These are phyloP conservation scores for Boletus subparvulus DNA, from an alignment of 768 basidiomycete genomes.

Conservation along the genomic window DNA sequence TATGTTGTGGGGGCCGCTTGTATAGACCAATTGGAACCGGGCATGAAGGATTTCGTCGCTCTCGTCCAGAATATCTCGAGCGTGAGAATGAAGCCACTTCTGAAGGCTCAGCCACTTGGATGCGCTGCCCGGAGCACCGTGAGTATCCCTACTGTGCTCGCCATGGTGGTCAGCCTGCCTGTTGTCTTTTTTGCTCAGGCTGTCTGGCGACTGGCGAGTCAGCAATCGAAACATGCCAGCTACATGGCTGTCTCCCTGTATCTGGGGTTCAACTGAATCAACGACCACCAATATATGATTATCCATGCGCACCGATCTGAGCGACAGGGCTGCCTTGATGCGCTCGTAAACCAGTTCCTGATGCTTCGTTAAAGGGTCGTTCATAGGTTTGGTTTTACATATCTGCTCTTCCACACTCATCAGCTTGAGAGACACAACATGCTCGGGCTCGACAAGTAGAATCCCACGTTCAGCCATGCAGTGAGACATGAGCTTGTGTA, in stretches of 20 bases:
- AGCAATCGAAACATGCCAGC: not conserved
- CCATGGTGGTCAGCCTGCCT: no score
- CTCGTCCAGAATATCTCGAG: constrained; percentile 21
- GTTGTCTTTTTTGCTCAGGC: no score
- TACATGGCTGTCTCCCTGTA: not conserved
- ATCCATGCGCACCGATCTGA: not conserved
- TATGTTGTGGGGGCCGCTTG: constrained; percentile 19
- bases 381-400: not conserved
- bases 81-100: constrained; percentile 12
- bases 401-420: constrained; percentile 38
- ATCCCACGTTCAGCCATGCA: constrained; percentile 40
- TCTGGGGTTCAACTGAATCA: not conserved
- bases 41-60: constrained; percentile 25
- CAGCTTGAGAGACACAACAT: constrained; percentile 47
- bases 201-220: no score
- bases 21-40: constrained; percentile 19
- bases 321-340: not conserved
- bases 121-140: not conserved
- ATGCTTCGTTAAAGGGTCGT: constrained; percentile 15
- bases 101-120: constrained; percentile 15
- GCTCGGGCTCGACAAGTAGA: constrained; percentile 48
- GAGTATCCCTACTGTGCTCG: no score
- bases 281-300: not conserved
- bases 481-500: constrained; percentile 34
- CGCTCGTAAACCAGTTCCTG: not conserved